Conservation (phyloP, 1,284 basidiomycete species). For the Tranzscheliella williamsii region DNA sequence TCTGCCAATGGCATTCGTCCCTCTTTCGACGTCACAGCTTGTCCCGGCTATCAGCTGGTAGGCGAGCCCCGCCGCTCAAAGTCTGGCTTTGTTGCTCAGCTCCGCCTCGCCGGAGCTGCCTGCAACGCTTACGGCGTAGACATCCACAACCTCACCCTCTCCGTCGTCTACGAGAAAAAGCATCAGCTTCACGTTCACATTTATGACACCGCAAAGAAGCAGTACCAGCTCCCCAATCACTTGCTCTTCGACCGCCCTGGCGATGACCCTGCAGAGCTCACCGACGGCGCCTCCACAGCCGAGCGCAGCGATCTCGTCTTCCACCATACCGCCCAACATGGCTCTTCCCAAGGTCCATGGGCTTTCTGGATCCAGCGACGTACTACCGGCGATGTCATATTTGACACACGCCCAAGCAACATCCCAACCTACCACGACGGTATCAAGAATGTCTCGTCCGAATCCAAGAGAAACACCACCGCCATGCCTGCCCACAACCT, state of each 20-base stretch:
- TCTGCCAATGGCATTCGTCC: conserved; percentile 6
- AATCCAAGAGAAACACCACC: conserved; percentile 41
- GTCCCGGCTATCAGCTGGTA: conserved; percentile 40
- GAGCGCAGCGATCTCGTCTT: conserved; percentile 64
- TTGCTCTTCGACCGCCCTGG: conserved; percentile 69
- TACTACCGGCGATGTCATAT: conserved; percentile 66
- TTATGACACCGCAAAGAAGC: conserved; percentile 66
- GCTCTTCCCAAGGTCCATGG: conserved; percentile 65
- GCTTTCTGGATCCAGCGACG: conserved; percentile 76
- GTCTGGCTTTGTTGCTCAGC: conserved; percentile 67
- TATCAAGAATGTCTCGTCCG: conserved; percentile 17
- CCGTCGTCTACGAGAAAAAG: conserved; percentile 68
- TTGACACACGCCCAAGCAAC: conserved; percentile 69
- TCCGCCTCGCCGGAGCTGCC: conserved; percentile 68
- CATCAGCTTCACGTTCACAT: conserved; percentile 72
- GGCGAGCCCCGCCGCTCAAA: conserved; percentile 12
- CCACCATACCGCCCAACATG: conserved; percentile 67
- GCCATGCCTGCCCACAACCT: conserved; percentile 47
- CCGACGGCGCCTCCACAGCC: conserved; percentile 16
- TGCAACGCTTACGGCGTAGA: conserved; percentile 77
- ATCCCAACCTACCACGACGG: conserved; percentile 41
- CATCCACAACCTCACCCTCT: conserved; percentile 68
- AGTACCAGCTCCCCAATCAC: conserved; percentile 72
- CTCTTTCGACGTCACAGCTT: conserved; percentile 25
- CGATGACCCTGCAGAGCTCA: conserved; percentile 26